Base-by-base conservation (phyloP, 2,329 filamentous ascomycete genomes). In the Pseudogymnoascus sp. region DNA sequence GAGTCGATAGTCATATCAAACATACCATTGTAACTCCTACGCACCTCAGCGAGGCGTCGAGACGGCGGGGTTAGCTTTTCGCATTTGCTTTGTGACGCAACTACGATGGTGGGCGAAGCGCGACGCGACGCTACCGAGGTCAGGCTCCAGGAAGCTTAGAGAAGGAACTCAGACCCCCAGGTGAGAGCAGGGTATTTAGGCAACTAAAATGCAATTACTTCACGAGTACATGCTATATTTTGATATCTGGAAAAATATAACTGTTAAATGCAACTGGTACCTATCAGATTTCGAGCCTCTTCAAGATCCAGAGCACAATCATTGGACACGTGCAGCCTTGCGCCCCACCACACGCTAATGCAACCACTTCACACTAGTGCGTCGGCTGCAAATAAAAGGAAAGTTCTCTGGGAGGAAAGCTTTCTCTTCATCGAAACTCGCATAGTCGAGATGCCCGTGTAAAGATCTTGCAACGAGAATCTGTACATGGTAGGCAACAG, bases 391-490 rank as follows among this genome's bases (percentile, higher is more conserved):
- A 54, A 54, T 54, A 20, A 54, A 54, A 54, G 47, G 28, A 54
- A 54, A 54, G 47, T 54, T 54, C 47, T 32, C 9, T 20, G 28
- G 20, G 12, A 54, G 47, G 47, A 54, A 54, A 54, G 47, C 47
- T 32, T 54, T 34, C 47, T 34, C 47, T 54, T 54, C 47, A 54
- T 54, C 47, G 28, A 54, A 30, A 54, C 47, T 54, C 47, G 47
- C 47, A 54, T 54, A 54, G 28, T 54, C 47, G 25, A 54, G 28
- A 54, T 14, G 47, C 28, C 47, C 28, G 47, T 54, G 47, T 54
- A 54, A n/a, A 54, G 47, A 54, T 54, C 47, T 54, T 54, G 47
- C 47, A 54, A 54, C 47, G 47, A 54, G 47, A 34, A 54, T 54
- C 47, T 54, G 9, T 54, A 2, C 47, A 54, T 54, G 47, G 47